These are phyloP conservation scores for Nakaseomyces glabratus DNA, from an alignment of 1,139 yeast species.

Conservation along the genomic window DNA sequence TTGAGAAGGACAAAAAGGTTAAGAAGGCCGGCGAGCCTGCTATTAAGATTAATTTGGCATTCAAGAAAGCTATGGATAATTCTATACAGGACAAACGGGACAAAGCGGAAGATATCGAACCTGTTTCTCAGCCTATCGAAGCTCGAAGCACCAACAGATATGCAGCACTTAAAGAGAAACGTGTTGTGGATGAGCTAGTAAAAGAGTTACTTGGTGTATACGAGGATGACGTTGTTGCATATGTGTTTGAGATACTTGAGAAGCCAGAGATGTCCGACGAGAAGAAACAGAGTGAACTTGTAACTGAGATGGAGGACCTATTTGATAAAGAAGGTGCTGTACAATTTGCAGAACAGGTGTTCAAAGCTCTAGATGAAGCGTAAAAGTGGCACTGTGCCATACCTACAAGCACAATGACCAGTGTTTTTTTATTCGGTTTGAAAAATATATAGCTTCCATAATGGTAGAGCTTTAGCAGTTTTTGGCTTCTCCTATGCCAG, in stretches of 20 bases:
- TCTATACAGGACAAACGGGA: slow-evolving; percentile 7
- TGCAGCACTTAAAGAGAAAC: slow-evolving; percentile 13
- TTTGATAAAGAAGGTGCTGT: slow-evolving; percentile 28
- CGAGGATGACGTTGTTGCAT: slow-evolving; percentile 29
- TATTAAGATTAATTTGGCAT: slow-evolving; percentile 21
- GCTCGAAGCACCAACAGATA: slow-evolving; percentile 11
- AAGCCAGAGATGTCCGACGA: slow-evolving; percentile 12
- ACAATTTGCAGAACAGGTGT: slow-evolving; percentile 24
- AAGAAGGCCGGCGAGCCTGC: slow-evolving; percentile 6
- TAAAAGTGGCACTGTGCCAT: too few species aligned
- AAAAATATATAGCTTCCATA: too few species aligned
- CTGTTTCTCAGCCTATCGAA: slow-evolving; percentile 5
- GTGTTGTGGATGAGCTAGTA: slow-evolving; percentile 25
- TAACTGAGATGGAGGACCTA: slow-evolving; percentile 26
- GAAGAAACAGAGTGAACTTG: slow-evolving; percentile 18
- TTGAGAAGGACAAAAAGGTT: background rate
- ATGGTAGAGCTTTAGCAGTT: too few species aligned
- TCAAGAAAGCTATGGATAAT: slow-evolving; percentile 19
- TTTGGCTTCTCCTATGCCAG: too few species aligned
- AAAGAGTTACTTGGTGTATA: slow-evolving; percentile 29
- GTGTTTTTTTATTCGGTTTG: too few species aligned
- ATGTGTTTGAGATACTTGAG: slow-evolving; percentile 10
- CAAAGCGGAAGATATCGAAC: slow-evolving; percentile 5
- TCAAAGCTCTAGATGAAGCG: slow-evolving; percentile 14
- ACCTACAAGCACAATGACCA: too few species aligned